Evolutionary conservation across 257 asterid genomes (phyloP).

Genomic region (Solanum boliviense): DNA sequence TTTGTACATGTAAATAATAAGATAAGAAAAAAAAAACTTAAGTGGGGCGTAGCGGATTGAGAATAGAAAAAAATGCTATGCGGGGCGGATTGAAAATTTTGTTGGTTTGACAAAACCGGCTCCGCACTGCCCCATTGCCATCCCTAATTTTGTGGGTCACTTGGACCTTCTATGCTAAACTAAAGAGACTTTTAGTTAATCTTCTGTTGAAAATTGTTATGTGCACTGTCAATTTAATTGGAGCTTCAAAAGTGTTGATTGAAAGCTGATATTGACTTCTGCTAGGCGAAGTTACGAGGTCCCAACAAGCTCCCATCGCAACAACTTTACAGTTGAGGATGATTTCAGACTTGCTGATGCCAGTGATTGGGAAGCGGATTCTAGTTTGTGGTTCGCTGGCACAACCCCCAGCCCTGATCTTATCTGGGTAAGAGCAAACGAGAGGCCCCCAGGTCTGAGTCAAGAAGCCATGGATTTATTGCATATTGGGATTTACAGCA

Average conservation of each 20-base stretch:
- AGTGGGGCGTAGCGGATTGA: no score
- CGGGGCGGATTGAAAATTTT: no score
- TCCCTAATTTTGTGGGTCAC: not conserved
- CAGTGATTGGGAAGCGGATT: slow-evolving; percentile 56
- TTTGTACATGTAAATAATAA: no score
- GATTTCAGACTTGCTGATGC: slow-evolving; percentile 45
- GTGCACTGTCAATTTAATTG: not conserved
- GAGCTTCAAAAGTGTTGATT: not conserved
- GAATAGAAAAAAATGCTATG: no score
- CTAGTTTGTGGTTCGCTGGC: slow-evolving; percentile 32
- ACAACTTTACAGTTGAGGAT: slow-evolving; percentile 17
- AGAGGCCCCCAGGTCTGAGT: slow-evolving; percentile 66
- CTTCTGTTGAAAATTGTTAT: not conserved
- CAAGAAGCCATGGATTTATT: slow-evolving; percentile 43
- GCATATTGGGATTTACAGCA: slow-evolving; percentile 29
- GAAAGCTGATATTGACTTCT: not conserved
- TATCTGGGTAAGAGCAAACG: slow-evolving; percentile 12
- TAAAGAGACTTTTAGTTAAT: not conserved
- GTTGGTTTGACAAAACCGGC: no score
- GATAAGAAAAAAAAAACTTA: no score
- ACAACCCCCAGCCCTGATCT: slow-evolving; percentile 18
- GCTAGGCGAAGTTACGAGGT: slow-evolving; percentile 28
- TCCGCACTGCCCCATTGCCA: no score
- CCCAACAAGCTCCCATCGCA: slow-evolving; percentile 24
- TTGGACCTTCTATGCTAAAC: not conserved